A percentile compares a stretch with the other conserved stretches of the same genome.
Conservation (phyloP, 2,329 filamentous ascomycete species). For the Pseudogymnoascus sp. region DNA sequence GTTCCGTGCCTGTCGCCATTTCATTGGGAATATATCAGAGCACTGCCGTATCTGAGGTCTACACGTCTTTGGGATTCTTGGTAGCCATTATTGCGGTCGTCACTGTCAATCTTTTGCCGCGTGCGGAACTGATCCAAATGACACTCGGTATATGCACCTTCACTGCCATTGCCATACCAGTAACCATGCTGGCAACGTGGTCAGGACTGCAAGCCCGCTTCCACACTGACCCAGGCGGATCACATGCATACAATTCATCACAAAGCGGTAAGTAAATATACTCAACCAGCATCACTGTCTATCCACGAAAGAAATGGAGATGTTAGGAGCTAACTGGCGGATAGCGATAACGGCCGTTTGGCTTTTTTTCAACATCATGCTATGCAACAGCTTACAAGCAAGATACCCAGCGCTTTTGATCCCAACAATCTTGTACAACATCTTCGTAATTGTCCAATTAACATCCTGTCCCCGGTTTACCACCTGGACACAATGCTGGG, state of each 20-base stretch:
- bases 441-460: conserved; percentile 8
- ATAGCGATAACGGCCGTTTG: conserved; percentile 9
- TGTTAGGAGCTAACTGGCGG: neutral
- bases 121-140: conserved; percentile 4
- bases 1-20: conserved; percentile 4
- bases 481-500: conserved; percentile 7
- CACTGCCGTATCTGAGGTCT: neutral
- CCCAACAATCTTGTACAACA: conserved; percentile 10
- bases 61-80: conserved; percentile 1
- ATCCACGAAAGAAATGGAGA: neutral
- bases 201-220: conserved; percentile 7
- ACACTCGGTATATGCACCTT: neutral
- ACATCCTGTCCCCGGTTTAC: conserved; percentile 9
- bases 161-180: conserved; percentile 2
- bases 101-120: conserved; percentile 7
- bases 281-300: neutral
- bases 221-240: neutral
- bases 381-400: conserved; percentile 4
- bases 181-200: neutral
- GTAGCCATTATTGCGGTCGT: conserved; percentile 9
- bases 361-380: conserved; percentile 7
- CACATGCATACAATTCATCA: conserved; percentile 8
- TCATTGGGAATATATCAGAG: conserved; percentile 2
- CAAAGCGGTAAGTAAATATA: conserved; percentile 8
- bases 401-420: conserved; percentile 9